A percentile compares a stretch with the other conserved stretches of the same genome.
These are phyloP conservation scores for Millerago galiae DNA, from an alignment of 805 yeast species.

Conservation along the genomic window DNA sequence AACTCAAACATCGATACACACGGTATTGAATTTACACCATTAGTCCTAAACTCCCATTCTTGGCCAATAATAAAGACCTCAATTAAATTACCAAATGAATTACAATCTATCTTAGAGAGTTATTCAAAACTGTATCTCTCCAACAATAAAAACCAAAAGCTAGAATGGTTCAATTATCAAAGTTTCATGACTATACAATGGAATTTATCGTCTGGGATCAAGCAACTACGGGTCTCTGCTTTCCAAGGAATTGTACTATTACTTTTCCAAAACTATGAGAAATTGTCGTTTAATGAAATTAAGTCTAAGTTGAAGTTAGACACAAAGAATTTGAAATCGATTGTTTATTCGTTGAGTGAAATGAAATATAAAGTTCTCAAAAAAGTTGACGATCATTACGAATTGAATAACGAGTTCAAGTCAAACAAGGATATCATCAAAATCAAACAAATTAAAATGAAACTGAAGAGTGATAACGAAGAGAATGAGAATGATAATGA, in stretches of 20 bases:
- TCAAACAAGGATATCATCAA: conserved; percentile 11
- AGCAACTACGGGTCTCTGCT: conserved; percentile 17
- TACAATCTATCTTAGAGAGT: conserved; percentile 1
- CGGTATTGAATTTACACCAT: conserved; percentile 14
- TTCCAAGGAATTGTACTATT: conserved; percentile 17
- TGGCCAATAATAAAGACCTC: conserved; percentile 17
- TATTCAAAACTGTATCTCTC: conserved; percentile 14
- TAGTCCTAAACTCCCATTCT: conserved; percentile 12
- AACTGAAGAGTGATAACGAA: conserved; percentile 8
- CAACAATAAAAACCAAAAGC: conserved; percentile 3
- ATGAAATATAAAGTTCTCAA: conserved; percentile 17
- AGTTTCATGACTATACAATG: conserved; percentile 17
- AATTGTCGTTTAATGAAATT: conserved; percentile 12
- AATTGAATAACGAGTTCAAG: conserved; percentile 15
- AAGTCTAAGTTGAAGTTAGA: conserved; percentile 11
- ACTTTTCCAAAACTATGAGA: conserved; percentile 14
- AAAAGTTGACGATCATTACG: conserved; percentile 8
- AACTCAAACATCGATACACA: background rate
- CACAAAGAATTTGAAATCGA: conserved; percentile 11
- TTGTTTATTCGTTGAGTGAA: conserved; percentile 18
- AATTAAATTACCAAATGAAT: conserved; percentile 7
- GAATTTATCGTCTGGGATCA: conserved; percentile 9
- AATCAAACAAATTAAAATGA: conserved; percentile 17
- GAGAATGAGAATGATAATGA: conserved; percentile 5
- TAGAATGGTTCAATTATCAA: conserved; percentile 18